Evolutionary conservation across 2,329 filamentous ascomycete genomes (phyloP), one percentile per base, ranked within the genome.

Genomic region (Botryosphaeria dothidea): DNA sequence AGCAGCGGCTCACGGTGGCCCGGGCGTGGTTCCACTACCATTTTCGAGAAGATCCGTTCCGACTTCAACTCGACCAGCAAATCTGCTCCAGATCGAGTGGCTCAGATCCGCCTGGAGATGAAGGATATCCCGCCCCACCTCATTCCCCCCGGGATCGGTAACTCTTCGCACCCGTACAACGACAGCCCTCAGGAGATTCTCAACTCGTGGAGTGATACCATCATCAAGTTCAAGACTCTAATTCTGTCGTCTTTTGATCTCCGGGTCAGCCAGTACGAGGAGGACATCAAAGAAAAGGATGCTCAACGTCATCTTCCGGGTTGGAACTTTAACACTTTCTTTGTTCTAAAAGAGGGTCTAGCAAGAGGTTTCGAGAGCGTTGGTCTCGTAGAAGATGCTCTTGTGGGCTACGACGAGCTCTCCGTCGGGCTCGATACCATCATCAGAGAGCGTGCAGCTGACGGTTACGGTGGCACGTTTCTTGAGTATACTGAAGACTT

Each of bases 301-400:
- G 86, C 90, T 0, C 93, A 98, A 75, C 86, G 94, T 52, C 89
- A 84, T 36, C 80, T 99, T 19, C 95, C 95, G 0, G 95, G 95
- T 0, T 99, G 95, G 95, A 99, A 99, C 74, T 99, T 99, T 75
- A 98, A 95, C 78, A 99, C 95, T 0, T 99, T 99, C 75, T 99
- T 99, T 75, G 93, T 99, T 17, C 84, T 99, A 8, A 99, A 99
- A 73, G 95, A 99, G 77, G 95, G 95, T 0, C 81, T 99, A 38
- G 94, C 95, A 1, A 86, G 92, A 69, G 96, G 94, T 0, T 97
- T 99, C 70, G 96, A 99, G 77, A 98, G 92, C 74, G 93, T 98
- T 3, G 96, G 96, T 0, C 82, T 99, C 9, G 92, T 97, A 8
- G 95, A 99, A 73, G 95, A 99, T 83, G 94, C 95, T 3, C 81